Percentiles rank a stretch among this genome's conserved stretches.
These are phyloP conservation scores for Aspergillus melleus DNA, from an alignment of 2,329 filamentous ascomycete genomes.

Conservation along the genomic window DNA sequence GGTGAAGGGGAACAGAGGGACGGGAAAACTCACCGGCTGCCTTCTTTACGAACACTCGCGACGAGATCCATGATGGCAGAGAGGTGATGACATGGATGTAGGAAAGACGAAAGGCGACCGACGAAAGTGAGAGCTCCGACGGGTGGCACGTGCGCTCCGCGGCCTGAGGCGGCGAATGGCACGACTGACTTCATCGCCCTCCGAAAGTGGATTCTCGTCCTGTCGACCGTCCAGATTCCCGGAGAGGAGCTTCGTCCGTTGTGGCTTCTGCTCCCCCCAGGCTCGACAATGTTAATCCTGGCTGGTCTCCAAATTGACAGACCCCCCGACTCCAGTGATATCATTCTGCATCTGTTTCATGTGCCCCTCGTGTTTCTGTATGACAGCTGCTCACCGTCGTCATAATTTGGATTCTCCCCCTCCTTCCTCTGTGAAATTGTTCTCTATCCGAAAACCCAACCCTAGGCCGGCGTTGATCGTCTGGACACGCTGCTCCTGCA, in stretches of 20 bases:
- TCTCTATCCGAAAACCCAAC: background rate
- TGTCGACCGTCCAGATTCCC: background rate
- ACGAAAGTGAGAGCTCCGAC: constrained; percentile 1
- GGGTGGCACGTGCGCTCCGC: constrained; percentile 22
- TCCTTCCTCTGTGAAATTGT: background rate
- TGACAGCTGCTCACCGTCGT: constrained; percentile 1
- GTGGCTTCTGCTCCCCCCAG: background rate
- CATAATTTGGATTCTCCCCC: constrained; percentile 1
- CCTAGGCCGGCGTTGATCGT: background rate
- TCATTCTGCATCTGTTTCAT: constrained; percentile 18
- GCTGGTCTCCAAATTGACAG: constrained; percentile 8
- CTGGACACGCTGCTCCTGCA: background rate
- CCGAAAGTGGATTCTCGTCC: background rate
- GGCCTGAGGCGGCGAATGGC: constrained; percentile 18
- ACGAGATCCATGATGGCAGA: constrained; percentile 79
- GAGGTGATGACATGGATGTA: background rate
- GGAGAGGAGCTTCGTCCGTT: background rate
- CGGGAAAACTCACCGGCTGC: constrained; percentile 57
- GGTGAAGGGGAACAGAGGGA: background rate
- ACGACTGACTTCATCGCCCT: constrained; percentile 21
- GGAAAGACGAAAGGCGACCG: background rate
- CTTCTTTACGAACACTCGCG: constrained; percentile 88
- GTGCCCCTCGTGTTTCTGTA: constrained; percentile 18
- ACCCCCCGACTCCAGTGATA: constrained; percentile 13
- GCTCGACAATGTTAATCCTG: constrained; percentile 8